These are phyloP conservation scores for Diaporthe sp. DNA, from an alignment of 2,329 filamentous ascomycete genomes.

Conservation along the genomic window DNA sequence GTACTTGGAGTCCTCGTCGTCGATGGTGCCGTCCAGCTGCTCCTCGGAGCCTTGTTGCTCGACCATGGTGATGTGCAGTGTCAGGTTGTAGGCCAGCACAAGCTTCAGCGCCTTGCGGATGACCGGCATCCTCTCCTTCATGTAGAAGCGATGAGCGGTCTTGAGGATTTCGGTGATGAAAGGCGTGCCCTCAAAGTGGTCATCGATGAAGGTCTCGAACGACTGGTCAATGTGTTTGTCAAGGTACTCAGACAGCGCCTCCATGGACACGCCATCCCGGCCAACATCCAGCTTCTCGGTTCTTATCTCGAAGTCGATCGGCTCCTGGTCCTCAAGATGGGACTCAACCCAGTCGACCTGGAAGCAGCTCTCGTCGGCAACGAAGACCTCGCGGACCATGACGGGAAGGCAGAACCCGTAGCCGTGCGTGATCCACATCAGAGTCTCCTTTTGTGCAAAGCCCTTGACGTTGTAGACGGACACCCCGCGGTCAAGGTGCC, in stretches of 20 bases:
- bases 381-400: conserved; percentile 93
- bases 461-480: conserved; percentile 97
- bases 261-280: conserved; percentile 85
- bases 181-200: conserved; percentile 95
- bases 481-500: conserved; percentile 87
- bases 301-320: conserved; percentile 85
- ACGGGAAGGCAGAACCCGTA: conserved; percentile 95
- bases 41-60: conserved; percentile 89
- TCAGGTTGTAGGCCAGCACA: conserved; percentile 95
- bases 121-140: conserved; percentile 87
- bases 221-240: conserved; percentile 94
- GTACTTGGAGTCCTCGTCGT: conserved; percentile 88
- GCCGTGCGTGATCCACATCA: conserved; percentile 95
- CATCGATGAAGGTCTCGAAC: conserved; percentile 94
- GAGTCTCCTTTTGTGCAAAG: conserved; percentile 74
- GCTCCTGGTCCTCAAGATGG: conserved; percentile 75
- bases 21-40: conserved; percentile 83
- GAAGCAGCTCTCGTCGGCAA: conserved; percentile 93
- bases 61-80: conserved; percentile 93
- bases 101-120: conserved; percentile 97
- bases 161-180: conserved; percentile 97
- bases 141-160: conserved; percentile 94
- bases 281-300: conserved; percentile 92
- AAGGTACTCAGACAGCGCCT: conserved; percentile 89
- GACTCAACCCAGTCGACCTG: conserved; percentile 94